Conservation (phyloP, 2,329 filamentous ascomycete genomes). For the Boeremia lycopersici region DNA sequence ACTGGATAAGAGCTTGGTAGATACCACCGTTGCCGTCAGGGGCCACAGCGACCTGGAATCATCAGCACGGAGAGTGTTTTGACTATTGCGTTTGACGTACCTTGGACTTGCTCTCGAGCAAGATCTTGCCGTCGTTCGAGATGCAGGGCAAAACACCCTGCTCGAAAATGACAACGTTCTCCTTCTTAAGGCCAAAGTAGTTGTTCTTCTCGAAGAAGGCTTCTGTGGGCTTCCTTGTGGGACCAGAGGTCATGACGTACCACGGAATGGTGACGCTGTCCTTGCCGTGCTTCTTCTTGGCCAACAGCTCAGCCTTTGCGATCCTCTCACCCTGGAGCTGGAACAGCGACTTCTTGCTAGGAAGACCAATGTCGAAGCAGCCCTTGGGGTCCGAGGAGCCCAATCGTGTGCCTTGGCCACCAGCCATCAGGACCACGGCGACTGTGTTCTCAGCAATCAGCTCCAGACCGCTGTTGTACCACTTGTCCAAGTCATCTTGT, state of each 20-base stretch:
- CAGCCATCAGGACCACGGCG: slow-evolving; percentile 93
- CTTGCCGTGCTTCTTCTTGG: slow-evolving; percentile 70
- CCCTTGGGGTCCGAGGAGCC: slow-evolving; percentile 96
- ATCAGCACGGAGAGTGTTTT: slow-evolving; percentile 18
- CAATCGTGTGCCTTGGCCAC: slow-evolving; percentile 91
- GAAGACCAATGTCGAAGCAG: slow-evolving; percentile 94
- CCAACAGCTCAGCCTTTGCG: slow-evolving; percentile 80
- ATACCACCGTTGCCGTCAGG: slow-evolving; percentile 97
- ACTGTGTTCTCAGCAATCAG: slow-evolving; percentile 72
- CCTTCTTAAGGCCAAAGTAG: slow-evolving; percentile 86
- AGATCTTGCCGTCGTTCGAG: slow-evolving; percentile 95
- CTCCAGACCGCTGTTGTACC: slow-evolving; percentile 76
- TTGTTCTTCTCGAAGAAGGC: slow-evolving; percentile 87
- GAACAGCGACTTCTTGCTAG: slow-evolving; percentile 92
- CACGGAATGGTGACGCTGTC: slow-evolving; percentile 74
- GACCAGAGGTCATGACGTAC: slow-evolving; percentile 99
- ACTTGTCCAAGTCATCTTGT: slow-evolving; percentile 75
- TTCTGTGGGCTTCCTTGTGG: slow-evolving; percentile 90
- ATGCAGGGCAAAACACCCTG: slow-evolving; percentile 97
- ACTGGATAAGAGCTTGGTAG: slow-evolving; percentile 85
- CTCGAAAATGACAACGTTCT: slow-evolving; percentile 92
- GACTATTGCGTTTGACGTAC: slow-evolving; percentile 46
- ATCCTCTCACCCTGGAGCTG: slow-evolving; percentile 97
- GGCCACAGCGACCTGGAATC: slow-evolving; percentile 77
- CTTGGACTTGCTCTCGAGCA: slow-evolving; percentile 87